Percentiles rank a stretch among this genome's conserved stretches.
Evolutionary conservation across 2,329 filamentous ascomycete species (phyloP).

Genomic region (Aureobasidium zeae): DNA sequence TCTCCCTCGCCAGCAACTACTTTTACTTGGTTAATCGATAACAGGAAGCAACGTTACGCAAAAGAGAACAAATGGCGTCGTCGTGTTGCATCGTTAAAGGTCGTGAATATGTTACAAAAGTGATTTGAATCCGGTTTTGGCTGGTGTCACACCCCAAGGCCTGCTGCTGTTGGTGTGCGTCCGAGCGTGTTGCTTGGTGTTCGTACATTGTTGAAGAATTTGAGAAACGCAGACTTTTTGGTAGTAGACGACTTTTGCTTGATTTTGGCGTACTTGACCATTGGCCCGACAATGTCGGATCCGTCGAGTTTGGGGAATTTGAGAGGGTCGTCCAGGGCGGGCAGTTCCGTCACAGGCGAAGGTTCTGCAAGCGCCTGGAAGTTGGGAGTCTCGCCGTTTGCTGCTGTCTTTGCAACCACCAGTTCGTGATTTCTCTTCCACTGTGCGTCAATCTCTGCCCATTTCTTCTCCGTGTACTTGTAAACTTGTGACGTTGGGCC

Average conservation of each 20-base stretch:
- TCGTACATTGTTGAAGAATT: slow-evolving; percentile 28
- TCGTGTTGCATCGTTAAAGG: slow-evolving; percentile 9
- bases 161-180: slow-evolving; percentile 4
- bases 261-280: slow-evolving; percentile 48
- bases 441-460: slow-evolving; percentile 64
- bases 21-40: no score
- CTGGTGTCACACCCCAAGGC: slow-evolving; percentile 5
- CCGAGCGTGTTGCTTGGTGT: slow-evolving; percentile 13
- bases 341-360: slow-evolving; percentile 53
- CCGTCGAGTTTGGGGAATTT: slow-evolving; percentile 87
- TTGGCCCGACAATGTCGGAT: slow-evolving; percentile 87
- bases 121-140: not conserved
- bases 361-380: slow-evolving; percentile 34
- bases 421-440: slow-evolving; percentile 66
- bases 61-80: slow-evolving; percentile 12
- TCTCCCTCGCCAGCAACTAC: no score
- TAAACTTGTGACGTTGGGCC: slow-evolving; percentile 84
- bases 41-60: not conserved
- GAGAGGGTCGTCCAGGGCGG: slow-evolving; percentile 60
- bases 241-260: slow-evolving; percentile 23
- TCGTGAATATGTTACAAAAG: slow-evolving; percentile 16
- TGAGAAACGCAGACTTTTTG: slow-evolving; percentile 26
- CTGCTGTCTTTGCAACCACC: slow-evolving; percentile 40
- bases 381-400: slow-evolving; percentile 32
- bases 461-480: slow-evolving; percentile 76